Evolutionary conservation across 2,329 filamentous ascomycete genomes (phyloP), one percentile per base, ranked within the genome.

Genomic region (Claviceps purpurea): DNA sequence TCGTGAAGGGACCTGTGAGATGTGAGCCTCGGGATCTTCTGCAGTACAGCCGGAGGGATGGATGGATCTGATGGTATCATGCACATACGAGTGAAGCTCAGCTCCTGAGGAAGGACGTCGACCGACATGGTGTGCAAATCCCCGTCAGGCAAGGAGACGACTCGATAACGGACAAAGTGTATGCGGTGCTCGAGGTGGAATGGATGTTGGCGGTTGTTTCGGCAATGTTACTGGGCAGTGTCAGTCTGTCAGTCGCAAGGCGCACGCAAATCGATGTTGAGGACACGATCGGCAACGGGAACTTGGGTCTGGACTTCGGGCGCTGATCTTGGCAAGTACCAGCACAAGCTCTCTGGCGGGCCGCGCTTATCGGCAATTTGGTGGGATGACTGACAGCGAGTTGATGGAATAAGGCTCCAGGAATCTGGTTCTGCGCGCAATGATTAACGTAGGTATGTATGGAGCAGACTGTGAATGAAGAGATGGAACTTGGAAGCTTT

Each of bases 101-200:
- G 82, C 79, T 97, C 93, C 61, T 80, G 70, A 55, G 91, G 93
- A 63, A 93, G 84, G 66, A 98, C 87, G 64, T 95, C 87, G 73
- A 98, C 85, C 62, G 91, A 94, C 93, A 97, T 97, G 72, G 64
- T 78, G 71, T 55, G 49, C 40, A 39, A 18, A 16, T 13, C 16
- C 13, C 37, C 14, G 47, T 54, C 14, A 40, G 50, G 51, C 40
- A 44, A 45, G 22, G 16, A 38, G 38, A 11, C 11, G 39, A 13
- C 14, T 47, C 41, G 34, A 37, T 13, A 37, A 26, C 39, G 44
- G 37, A 44, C n/a, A 49, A 46, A 30, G 7, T 48, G 37, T 7
- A 39, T 38, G 26, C 37, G 24, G 24, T 18, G 44, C 26, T 22
- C 26, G n/a, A 30, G 7, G 13, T 4, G 18, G 18, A 20, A 34